Base-by-base conservation (phyloP, 1,284 basidiomycete species). In the Fomes fomentarius region DNA sequence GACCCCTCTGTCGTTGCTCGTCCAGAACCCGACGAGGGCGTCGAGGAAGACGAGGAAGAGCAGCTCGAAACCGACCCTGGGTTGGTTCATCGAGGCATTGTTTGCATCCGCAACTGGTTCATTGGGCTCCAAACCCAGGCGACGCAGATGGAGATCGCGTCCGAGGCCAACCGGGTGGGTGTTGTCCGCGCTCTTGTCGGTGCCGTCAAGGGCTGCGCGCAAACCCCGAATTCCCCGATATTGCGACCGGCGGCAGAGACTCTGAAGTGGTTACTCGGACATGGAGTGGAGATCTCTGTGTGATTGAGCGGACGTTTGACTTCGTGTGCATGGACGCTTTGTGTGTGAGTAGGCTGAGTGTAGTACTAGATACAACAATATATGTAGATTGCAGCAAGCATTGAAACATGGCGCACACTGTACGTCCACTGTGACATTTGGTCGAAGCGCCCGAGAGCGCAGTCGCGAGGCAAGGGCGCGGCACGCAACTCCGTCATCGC, bases 81-180 rank as follows among this genome's bases (percentile, higher is more conserved):
- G 4, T 77, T 93, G 33, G 77, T 87, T 8, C 87, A 93, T 69
- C 84, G 93, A 33, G 91, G 86, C 2, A 80, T 89, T 1, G 78
- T 93, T 25, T 88, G 89, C 63, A 70, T 87, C 14, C 74, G 77
- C 34, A 93, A 92, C 63, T 70, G 93, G 39, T 71, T 91, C 45
- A 64, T 75, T 11, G 77, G 74, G 49, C 70, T 81, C 19, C 60
- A 75, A 22, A 76, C 79, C 56, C 62, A 66, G 33, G 63, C 67
- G 9, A 65, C 69, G 21, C 70, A 73, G 47, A 72, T 73, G 52
- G 67, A 70, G 48, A 66, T 89, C 21, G 72, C 71, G 6, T 72
- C 76, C 33, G 82, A 84, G 60, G 80, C 78, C 11, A 74, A 76
- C 50, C 74, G 76, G 38, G 71, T 76, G 21, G 80, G 80, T n/a